phyloP scores from a whole-genome alignment of 805 yeast genomes.

The Schizosaccharomyces lindneri region DNA sequence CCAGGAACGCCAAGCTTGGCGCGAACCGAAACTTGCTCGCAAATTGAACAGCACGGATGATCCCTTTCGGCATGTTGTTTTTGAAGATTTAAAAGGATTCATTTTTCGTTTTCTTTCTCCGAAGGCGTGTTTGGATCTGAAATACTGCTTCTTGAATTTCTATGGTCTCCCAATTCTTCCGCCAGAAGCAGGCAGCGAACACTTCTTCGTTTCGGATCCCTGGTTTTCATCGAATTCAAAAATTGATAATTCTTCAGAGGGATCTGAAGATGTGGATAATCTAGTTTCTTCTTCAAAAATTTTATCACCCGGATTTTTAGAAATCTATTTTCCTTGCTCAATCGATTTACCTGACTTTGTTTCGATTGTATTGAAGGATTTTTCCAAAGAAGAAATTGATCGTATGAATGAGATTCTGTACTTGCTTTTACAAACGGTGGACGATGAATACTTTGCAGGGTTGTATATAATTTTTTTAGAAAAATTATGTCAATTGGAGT shows the following conservation, averaged over 20 bases:
- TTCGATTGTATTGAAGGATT: too few species aligned
- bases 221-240: background rate
- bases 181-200: background rate
- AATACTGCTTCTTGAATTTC: background rate
- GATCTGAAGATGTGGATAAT: too few species aligned
- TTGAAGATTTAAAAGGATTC: background rate
- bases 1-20: background rate
- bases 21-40: background rate
- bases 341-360: too few species aligned
- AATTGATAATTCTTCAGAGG: too few species aligned
- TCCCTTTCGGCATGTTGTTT: background rate
- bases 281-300: too few species aligned
- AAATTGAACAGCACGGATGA: background rate
- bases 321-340: too few species aligned
- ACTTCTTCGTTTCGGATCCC: background rate
- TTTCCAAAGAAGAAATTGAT: too few species aligned
- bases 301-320: too few species aligned
- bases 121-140: background rate
- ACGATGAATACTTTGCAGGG: background rate
- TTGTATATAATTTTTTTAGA: background rate
- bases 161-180: background rate
- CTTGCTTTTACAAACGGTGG: background rate
- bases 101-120: background rate
- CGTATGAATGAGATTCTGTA: background rate
- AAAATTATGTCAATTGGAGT: too few species aligned